Evolutionary conservation across 345 rosid genomes (phyloP).

Genomic region (Trapa bicornis): DNA sequence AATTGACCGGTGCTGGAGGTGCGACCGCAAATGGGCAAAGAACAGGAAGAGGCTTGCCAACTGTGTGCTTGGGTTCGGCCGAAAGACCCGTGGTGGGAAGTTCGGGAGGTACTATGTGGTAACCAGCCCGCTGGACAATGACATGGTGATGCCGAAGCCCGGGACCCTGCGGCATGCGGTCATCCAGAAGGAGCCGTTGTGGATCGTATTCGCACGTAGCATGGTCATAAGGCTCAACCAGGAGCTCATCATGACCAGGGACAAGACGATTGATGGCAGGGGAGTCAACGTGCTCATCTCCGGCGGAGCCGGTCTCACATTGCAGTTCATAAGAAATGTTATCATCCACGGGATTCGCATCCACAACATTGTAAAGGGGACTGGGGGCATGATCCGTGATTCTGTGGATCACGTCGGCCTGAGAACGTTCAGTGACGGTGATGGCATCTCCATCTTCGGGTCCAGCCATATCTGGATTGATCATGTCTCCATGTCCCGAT

Average conservation of each 20-base stretch:
- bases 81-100: slow-evolving; percentile 49
- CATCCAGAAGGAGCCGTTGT: slow-evolving; percentile 25
- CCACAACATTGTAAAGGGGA: slow-evolving; percentile 31
- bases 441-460: slow-evolving; percentile 60
- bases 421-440: slow-evolving; percentile 66
- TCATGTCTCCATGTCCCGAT: slow-evolving; percentile 54
- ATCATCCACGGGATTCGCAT: slow-evolving; percentile 60
- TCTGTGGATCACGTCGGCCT: slow-evolving; percentile 42
- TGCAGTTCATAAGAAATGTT: slow-evolving; percentile 42
- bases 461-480: slow-evolving; percentile 63
- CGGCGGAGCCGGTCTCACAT: slow-evolving; percentile 51
- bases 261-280: slow-evolving; percentile 78
- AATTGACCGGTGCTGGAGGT: slow-evolving; percentile 80
- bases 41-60: slow-evolving; percentile 41
- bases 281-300: slow-evolving; percentile 52
- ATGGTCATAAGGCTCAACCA: slow-evolving; percentile 53
- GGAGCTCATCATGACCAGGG: slow-evolving; percentile 46
- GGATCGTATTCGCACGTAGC: slow-evolving; percentile 43
- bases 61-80: slow-evolving; percentile 64
- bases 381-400: slow-evolving; percentile 58
- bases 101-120: slow-evolving; percentile 43
- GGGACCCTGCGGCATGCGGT: slow-evolving; percentile 46
- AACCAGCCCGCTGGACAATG: slow-evolving; percentile 45
- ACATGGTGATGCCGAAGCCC: slow-evolving; percentile 41
- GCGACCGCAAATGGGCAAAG: slow-evolving; percentile 45